Evolutionary conservation across 129 eudicot species (phyloP), one percentile per base, ranked within the genome.

Genomic region (Artemisia tridentata): DNA sequence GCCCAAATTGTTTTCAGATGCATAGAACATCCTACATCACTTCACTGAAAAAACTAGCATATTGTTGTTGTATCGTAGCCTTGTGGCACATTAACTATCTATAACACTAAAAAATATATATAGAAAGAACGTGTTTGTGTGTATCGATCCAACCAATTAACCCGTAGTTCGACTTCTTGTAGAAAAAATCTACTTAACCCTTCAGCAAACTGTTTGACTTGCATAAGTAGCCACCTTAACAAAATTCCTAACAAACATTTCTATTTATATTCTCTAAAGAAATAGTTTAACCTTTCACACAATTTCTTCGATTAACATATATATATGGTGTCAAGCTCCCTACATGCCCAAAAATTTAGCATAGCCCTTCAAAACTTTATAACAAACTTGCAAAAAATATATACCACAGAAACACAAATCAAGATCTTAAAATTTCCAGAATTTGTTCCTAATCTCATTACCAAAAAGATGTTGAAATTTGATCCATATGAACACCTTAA

Each of bases 401-500:
- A 18, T 47, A 25, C 59, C 19, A 67, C 63, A 68, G 48, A 76
- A 58, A 23, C 60, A 60, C 27, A 75, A 75, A 55, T 41, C 19
- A 4, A 56, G 14, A 69, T 11, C 65, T 68, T 41, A 18, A 59
- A 12, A 50, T 20, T 57, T 43, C 52, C 25, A 69, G 38, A 59
- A 20, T 53, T 7, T 51, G 48, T 51, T 73, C 21, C 19, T 38
- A 7, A 45, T 31, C 58, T 16, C 10, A 67, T 54, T 15, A 65
- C 12, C 16, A 31, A 17, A 50, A 72, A 34, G 63, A 84, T 84
- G 90, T 84, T 96, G 8, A 84, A 86, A 56, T 86, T 92, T 46
- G 95, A 92, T 65, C 86, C 98, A 18, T 92, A 88, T 68, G 95
- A 88, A 52, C 98, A 92, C 83, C 84, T 88, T 52, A 79, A 85